These are phyloP conservation scores for Vitis hybrid DNA, from an alignment of 177 flowering plant genomes.

Conservation along the genomic window DNA sequence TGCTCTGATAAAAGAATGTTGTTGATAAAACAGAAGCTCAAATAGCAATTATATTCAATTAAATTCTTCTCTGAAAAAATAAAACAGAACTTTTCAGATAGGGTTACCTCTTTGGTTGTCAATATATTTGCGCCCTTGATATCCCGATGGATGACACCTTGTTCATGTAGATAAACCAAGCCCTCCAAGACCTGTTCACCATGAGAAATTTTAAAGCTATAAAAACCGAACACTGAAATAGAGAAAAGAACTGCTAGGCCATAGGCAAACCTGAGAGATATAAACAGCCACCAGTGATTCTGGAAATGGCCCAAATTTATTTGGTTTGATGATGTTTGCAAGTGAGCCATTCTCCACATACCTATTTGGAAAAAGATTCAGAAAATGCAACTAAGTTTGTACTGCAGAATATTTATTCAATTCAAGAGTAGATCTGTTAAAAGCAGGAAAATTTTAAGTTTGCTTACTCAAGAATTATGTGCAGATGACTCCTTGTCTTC, in stretches of 20 bases:
- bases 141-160: constrained; percentile 98
- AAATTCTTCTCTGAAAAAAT: not conserved
- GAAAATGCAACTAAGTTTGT: not conserved
- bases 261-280: constrained; percentile 83
- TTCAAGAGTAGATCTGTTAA: not conserved
- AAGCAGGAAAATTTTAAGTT: constrained; percentile 3
- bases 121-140: constrained; percentile 99
- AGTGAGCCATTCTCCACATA: constrained; percentile 99
- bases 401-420: not conserved
- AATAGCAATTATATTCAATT: not conserved
- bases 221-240: not conserved
- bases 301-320: constrained; percentile 97
- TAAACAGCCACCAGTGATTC: constrained; percentile 95
- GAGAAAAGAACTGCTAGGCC: constrained; percentile 1
- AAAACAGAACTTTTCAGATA: not conserved
- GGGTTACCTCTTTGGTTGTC: constrained; percentile 89
- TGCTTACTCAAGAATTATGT: constrained; percentile 96
- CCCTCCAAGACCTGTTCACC: constrained; percentile 88
- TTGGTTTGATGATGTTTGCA: constrained; percentile 97
- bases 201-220: constrained; percentile 1
- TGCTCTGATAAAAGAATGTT: not conserved
- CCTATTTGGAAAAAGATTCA: constrained; percentile 35
- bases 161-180: constrained; percentile 95
- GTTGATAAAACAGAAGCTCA: not conserved
- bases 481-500: constrained; percentile 89